Evolutionary conservation across 2,329 filamentous ascomycete genomes (phyloP), one percentile per base, ranked within the genome.

Genomic region (Helicocarpus griseus): DNA sequence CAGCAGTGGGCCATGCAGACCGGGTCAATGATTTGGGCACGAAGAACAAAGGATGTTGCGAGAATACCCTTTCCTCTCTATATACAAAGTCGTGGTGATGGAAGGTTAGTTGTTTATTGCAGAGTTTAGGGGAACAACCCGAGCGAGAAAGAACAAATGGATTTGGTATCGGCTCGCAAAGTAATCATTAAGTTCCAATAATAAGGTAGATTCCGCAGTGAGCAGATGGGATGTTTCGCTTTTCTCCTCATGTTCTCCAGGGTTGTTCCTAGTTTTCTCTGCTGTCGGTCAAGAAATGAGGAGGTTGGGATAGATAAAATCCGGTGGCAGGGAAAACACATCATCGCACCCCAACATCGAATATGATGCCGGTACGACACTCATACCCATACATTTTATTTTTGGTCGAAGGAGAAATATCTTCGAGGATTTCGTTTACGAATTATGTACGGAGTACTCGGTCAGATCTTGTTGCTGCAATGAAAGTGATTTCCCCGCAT

Each of bases 251-350:
- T 7, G n/a, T 46, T 11, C 22, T 28, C 31, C 43, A 22, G 26
- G 28, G 26, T 8, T 50, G 55, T 52, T 50, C 31, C 31, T 46
- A 39, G 47, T n/a, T 50, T 45, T 36, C 44, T 39, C 21, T 22
- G n/a, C 39, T 43, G 38, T 46, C 22, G 49, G 8, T 33, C 39
- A 48, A 36, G 35, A 51, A 48, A 52, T 28, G 11, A 50, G 44
- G 50, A 31, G 52, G 50, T 54, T 46, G 53, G 54, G 54, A 53
- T 51, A 24, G 33, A 46, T 53, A 63, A 62, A 63, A 57, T 56
- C 48, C 35, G 61, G 60, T 63, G 61, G 61, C 61, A 60, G 61
- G 61, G 60, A 26, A 40, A n/a, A 50, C 14, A 22, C 44, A 36
- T 45, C 43, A 21, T 14, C 43, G 17, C 21, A 24, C 4, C 31